These are phyloP conservation scores for Gastroboletus turbinatus DNA, from an alignment of 1,284 basidiomycete genomes.

Conservation along the genomic window DNA sequence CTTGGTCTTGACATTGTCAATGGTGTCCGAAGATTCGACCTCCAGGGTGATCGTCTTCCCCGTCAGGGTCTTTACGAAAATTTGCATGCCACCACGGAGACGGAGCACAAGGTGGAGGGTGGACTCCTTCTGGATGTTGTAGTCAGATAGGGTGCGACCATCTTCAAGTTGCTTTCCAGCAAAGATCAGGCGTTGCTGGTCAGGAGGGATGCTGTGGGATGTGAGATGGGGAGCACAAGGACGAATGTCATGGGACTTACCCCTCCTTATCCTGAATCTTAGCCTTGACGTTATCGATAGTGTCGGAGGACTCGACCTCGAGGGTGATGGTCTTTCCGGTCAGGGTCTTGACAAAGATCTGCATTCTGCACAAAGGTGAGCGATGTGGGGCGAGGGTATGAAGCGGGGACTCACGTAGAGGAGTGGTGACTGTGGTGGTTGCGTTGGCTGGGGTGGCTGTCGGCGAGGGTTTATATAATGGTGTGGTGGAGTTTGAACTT, in stretches of 20 bases:
- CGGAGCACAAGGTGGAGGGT: constrained; percentile 86
- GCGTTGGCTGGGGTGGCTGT: neutral
- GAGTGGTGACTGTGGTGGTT: constrained; percentile 47
- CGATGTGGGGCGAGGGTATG: neutral
- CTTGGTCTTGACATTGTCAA: constrained; percentile 86
- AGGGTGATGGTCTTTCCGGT: constrained; percentile 95
- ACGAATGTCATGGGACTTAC: constrained; percentile 51
- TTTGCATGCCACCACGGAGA: constrained; percentile 88
- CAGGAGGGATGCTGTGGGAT: constrained; percentile 61
- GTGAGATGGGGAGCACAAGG: neutral
- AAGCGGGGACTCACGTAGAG: constrained; percentile 47
- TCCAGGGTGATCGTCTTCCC: constrained; percentile 96
- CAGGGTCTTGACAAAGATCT: constrained; percentile 83
- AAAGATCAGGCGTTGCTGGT: constrained; percentile 86
- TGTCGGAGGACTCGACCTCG: constrained; percentile 89
- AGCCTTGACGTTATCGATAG: constrained; percentile 85
- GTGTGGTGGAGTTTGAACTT: constrained; percentile 26
- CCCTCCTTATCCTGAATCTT: constrained; percentile 87
- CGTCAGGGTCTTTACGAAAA: constrained; percentile 87
- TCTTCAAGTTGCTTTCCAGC: constrained; percentile 88
- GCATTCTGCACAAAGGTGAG: constrained; percentile 47
- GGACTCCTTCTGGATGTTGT: constrained; percentile 78
- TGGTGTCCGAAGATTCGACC: constrained; percentile 88
- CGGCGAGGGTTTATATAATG: constrained; percentile 24
- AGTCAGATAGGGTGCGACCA: constrained; percentile 78